Evolutionary conservation across 768 basidiomycete species (phyloP).

Genomic region (Psilocybe tampanensis): DNA sequence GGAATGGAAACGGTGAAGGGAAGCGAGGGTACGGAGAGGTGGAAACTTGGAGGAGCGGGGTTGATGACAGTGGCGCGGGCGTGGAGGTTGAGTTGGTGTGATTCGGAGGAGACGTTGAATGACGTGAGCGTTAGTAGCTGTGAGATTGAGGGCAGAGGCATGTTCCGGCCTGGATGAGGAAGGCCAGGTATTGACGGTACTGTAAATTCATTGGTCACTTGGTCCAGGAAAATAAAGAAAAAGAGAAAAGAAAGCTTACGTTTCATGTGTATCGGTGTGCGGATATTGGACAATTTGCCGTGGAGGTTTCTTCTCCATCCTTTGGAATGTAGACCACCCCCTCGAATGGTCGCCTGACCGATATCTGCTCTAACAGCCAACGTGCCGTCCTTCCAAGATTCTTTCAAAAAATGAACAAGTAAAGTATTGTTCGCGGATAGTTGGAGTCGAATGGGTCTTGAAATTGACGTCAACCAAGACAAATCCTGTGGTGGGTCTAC

Average conservation of each 20-base stretch:
- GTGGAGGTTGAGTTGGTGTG: conserved; percentile 37
- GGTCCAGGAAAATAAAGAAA: conserved; percentile 5
- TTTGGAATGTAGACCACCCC: conserved; percentile 44
- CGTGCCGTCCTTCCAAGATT: conserved; percentile 59
- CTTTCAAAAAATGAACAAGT: conserved; percentile 51
- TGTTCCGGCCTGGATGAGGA: conserved; percentile 54
- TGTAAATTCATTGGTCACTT: conserved; percentile 24
- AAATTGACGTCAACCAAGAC: conserved; percentile 62
- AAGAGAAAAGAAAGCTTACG: conserved; percentile 42
- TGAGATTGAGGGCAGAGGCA: conserved; percentile 56
- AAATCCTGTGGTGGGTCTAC: conserved; percentile 50
- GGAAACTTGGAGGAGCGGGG: conserved; percentile 52
- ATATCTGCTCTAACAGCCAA: conserved; percentile 47
- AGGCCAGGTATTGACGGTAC: conserved; percentile 70
- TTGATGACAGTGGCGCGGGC: conserved; percentile 63
- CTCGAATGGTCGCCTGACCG: conserved; percentile 46
- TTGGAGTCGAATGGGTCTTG: conserved; percentile 49
- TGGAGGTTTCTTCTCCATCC: conserved; percentile 52
- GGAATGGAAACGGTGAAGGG: conserved; percentile 48
- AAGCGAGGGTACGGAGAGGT: conserved; percentile 54
- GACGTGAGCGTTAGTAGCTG: conserved; percentile 62
- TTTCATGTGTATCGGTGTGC: conserved; percentile 48
- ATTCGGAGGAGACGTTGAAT: conserved; percentile 44
- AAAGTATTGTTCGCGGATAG: conserved; percentile 55
- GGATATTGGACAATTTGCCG: conserved; percentile 45